phyloP scores from a whole-genome alignment of 2,329 filamentous ascomycete genomes.

The Beauveria asiatica region DNA sequence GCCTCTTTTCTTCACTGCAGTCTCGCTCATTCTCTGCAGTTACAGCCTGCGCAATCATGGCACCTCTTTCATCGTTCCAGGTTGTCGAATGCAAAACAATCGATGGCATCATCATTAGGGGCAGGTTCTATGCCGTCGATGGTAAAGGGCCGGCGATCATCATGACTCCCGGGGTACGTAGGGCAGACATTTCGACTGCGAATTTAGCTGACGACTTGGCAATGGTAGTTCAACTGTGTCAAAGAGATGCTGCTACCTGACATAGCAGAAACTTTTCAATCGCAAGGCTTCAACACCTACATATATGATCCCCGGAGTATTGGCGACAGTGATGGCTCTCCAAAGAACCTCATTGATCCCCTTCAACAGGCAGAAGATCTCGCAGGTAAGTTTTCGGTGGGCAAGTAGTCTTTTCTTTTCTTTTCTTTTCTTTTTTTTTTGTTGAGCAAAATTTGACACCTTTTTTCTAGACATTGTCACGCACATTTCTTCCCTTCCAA shows the following conservation, averaged over 20 bases:
- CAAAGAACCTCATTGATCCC: slow-evolving; percentile 26
- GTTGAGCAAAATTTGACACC: neutral
- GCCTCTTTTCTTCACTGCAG: neutral
- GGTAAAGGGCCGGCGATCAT: slow-evolving; percentile 21
- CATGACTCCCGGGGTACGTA: slow-evolving; percentile 20
- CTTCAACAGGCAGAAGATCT: neutral
- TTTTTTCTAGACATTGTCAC: slow-evolving; percentile 25
- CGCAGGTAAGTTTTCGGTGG: slow-evolving; percentile 13
- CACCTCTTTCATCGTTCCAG: slow-evolving; percentile 3
- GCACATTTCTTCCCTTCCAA: slow-evolving; percentile 33
- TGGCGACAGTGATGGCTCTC: slow-evolving; percentile 28
- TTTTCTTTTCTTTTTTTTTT: too few species aligned
- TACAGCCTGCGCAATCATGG: neutral
- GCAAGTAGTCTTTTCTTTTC: neutral
- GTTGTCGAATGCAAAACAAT: slow-evolving; percentile 32
- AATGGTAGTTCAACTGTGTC: slow-evolving; percentile 13
- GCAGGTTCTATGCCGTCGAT: slow-evolving; percentile 26
- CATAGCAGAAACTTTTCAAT: slow-evolving; percentile 25
- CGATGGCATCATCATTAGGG: slow-evolving; percentile 30
- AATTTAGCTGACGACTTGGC: neutral
- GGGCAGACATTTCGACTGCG: neutral
- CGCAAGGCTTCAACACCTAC: slow-evolving; percentile 25
- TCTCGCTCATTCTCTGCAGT: neutral
- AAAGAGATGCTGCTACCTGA: slow-evolving; percentile 26
- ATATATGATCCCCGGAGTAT: slow-evolving; percentile 28